Base-by-base conservation (phyloP, 177 flowering plant genomes). In the Telopea speciosissima region DNA sequence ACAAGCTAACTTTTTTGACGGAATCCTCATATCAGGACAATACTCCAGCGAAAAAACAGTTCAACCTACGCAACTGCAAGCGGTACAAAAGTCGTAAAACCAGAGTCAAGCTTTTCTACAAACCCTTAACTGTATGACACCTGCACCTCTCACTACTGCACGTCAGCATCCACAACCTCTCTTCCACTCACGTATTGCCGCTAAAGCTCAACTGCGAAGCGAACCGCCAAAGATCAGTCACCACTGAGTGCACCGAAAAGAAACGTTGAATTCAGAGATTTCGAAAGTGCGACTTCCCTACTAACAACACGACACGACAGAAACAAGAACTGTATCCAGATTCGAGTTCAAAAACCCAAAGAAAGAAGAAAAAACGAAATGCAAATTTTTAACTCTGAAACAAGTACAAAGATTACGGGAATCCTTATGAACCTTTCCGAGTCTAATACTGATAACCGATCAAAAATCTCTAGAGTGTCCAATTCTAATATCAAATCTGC, bases 21-120 rank as follows among this genome's bases (percentile, higher is more conserved):
- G 36, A 49, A 75, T 61, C 54, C 60, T 70, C 66, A 66, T 21
- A 63, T 70, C 56, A 68, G 11, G 74, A 70, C 33, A 75, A 68
- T 63, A 33, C 22, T 36, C 25, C 22, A 16, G 64, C 26, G 59
- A 70, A 63, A 62, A 10, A 74, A 25, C 3, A 49, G 62, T 14
- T 12, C 12, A 17, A 13, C 5, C 33, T 31, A 31, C 33, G 33
- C 33, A 31, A 31, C 33, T 31, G 33, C 2, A 31, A 31, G 5
- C 33, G 5, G 11, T 21, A 26, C 52, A 74, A 49, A 61, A 21
- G 65, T 25, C 19, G 33, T 58, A 69, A 69, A 74, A 69, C 65
- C 56, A 31, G 23, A 24, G n/a, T 49, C 26, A 58, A 56, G 58
- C 68, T 74, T 69, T 68, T 63, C 60, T 25, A 22, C 40, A 36